Percentiles rank a stretch among this genome's conserved stretches.
These are phyloP conservation scores for Heterobasidion annosum DNA, from an alignment of 1,284 basidiomycete species.

Conservation along the genomic window DNA sequence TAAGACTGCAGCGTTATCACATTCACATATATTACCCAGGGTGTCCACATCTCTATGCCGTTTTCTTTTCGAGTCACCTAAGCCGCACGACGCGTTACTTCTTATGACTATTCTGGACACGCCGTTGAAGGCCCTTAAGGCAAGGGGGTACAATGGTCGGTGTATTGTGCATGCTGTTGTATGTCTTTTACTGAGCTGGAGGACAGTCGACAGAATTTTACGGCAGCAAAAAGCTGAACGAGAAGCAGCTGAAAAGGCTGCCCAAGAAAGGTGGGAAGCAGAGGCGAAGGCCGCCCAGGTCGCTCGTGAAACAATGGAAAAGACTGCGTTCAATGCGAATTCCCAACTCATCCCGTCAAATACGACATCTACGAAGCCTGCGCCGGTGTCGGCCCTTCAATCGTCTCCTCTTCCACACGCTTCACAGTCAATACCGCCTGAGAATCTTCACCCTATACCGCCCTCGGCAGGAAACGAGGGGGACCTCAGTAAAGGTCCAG, in stretches of 20 bases:
- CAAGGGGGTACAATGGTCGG: constrained; percentile 80
- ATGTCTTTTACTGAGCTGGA: background rate
- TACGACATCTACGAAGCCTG: background rate
- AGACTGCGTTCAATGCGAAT: background rate
- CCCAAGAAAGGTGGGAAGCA: constrained; percentile 9
- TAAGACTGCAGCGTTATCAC: background rate
- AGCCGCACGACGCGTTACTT: constrained; percentile 77
- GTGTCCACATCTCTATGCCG: constrained; percentile 77
- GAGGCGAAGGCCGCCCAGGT: constrained; percentile 9
- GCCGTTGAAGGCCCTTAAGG: constrained; percentile 74
- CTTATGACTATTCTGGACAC: constrained; percentile 93
- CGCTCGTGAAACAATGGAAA: background rate
- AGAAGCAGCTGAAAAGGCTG: constrained; percentile 47
- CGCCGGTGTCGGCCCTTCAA: background rate
- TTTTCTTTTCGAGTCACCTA: constrained; percentile 64
- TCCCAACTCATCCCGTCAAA: background rate
- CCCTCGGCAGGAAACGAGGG: background rate
- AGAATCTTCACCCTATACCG: background rate
- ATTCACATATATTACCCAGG: constrained; percentile 25
- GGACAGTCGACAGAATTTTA: constrained; percentile 84
- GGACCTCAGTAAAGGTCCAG: background rate
- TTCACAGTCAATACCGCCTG: background rate
- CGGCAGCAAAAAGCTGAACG: constrained; percentile 75
- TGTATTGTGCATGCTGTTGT: background rate
- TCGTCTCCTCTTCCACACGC: background rate